Evolutionary conservation across 75 land plant species (phyloP), one percentile per base, ranked within the genome.

Genomic region (Sequoia sempervirens): DNA sequence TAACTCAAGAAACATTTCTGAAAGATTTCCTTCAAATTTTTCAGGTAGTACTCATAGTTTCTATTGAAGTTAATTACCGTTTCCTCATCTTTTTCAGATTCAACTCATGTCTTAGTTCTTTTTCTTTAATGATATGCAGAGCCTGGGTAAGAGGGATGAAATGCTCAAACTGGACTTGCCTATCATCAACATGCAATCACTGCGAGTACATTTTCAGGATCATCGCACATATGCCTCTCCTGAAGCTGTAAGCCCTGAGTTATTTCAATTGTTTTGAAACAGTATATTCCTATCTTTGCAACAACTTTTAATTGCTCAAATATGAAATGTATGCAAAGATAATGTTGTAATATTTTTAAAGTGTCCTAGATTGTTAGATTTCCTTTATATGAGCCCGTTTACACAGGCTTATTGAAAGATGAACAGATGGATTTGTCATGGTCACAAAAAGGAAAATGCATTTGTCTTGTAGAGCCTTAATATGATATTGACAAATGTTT

Each of bases 221-320:
- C 91, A 92, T 61, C 90, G 98, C 50, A 96, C 98, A 58, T 97
- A 91, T 94, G 95, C 96, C 79, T 93, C 98, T 28, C 64, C 92
- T 81, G 72, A 90, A 72, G 96, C 98, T 83, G 99, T 97, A 93
- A 90, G 98, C 85, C 72, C 5, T 30, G 46, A 32, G n/a, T 70
- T 70, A 43, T 28, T 23, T 40, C 15, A 53, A 20, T 56, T 56
- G 2, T 54, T 30, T 5, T 47, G 46, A 41, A 45, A 78, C 11
- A 41, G 15, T 26, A 78, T 78, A 12, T 45, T 36, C 46, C 80
- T 34, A 32, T 81, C 41, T 32, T 56, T 34, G 26, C 53, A 34
- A 20, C 3, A 3, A 17, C 30, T 32, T 45, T 78, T 23, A 2
- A 11, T 43, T 26, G 15, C 64, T 81, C 36, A 43, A 18, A 32